These are phyloP conservation scores for Geotrichum klebahnii DNA, from an alignment of 1,139 yeast species.

Conservation along the genomic window DNA sequence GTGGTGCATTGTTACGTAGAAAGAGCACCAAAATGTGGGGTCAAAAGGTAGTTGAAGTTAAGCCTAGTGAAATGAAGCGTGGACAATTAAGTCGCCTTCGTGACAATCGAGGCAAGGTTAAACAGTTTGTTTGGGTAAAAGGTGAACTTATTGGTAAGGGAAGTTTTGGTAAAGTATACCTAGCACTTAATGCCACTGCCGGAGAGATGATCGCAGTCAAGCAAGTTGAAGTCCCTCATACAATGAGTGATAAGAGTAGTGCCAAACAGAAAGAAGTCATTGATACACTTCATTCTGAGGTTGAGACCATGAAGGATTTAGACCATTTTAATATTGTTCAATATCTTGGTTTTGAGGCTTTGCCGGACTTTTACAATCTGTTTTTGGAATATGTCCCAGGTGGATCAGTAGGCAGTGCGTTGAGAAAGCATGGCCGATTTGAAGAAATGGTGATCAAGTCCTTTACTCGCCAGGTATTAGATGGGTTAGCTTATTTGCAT, in stretches of 20 bases:
- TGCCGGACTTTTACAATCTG: conserved; percentile 69
- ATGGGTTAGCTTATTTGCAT: conserved; percentile 83
- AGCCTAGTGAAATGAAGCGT: conserved; percentile 60
- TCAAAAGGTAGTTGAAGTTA: conserved; percentile 84
- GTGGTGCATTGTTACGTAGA: conserved; percentile 50
- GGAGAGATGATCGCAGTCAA: conserved; percentile 99
- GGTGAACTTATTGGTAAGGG: conserved; percentile 97
- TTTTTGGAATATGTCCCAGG: conserved; percentile 97
- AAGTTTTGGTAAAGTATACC: conserved; percentile 91
- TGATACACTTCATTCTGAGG: conserved; percentile 84
- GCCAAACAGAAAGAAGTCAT: conserved; percentile 54
- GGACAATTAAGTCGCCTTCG: conserved; percentile 56
- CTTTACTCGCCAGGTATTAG: conserved; percentile 72
- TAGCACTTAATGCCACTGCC: conserved; percentile 90
- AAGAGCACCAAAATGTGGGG: conserved; percentile 98
- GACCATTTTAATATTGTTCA: conserved; percentile 95
- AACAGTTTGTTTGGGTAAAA: conserved; percentile 94
- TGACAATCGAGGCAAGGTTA: conserved; percentile 61
- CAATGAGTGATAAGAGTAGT: conserved; percentile 45
- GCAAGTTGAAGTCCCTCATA: conserved; percentile 72
- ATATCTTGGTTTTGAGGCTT: conserved; percentile 86
- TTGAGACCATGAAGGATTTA: conserved; percentile 87
- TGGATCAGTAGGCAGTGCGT: conserved; percentile 86
- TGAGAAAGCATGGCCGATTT: conserved; percentile 79
- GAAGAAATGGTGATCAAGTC: conserved; percentile 72